Conservation (phyloP, 805 yeast species). For the Wickerhamiella kurtzmanii region DNA sequence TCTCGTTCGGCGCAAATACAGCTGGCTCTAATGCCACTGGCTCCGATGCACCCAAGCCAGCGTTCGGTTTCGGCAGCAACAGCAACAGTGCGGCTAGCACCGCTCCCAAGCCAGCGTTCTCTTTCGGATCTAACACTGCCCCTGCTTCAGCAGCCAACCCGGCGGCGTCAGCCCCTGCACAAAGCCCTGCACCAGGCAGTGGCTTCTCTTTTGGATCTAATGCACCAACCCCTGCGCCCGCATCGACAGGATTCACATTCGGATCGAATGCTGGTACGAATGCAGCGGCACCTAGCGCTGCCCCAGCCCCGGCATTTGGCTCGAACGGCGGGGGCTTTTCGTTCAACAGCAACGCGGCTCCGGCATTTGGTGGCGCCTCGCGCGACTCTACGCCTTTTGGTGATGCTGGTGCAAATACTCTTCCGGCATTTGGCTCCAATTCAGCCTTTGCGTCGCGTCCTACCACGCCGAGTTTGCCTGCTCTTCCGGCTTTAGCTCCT, state of each 20-base stretch:
- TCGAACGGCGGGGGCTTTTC: background rate
- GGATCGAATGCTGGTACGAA: too few relatives aligned
- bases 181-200: background rate
- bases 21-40: too few relatives aligned
- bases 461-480: background rate
- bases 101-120: background rate
- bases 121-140: conserved; percentile 4
- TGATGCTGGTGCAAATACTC: background rate
- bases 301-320: background rate
- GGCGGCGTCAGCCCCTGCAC: background rate
- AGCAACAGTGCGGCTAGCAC: background rate
- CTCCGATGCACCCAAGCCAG: conserved; percentile 1
- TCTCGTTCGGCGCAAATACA: conserved; percentile 3
- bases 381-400: background rate
- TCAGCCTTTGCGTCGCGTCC: background rate
- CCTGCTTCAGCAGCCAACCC: conserved; percentile 6
- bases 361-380: background rate
- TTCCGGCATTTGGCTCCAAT: background rate
- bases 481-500: background rate
- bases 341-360: conserved; percentile 1
- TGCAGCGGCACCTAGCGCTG: too few relatives aligned
- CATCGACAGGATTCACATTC: conserved; percentile 3
- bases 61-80: conserved; percentile 2
- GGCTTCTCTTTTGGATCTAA: conserved; percentile 2
- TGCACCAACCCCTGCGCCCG: conserved; percentile 1